Conservation (phyloP, 2,329 filamentous ascomycete species). For the Apiospora marii region DNA sequence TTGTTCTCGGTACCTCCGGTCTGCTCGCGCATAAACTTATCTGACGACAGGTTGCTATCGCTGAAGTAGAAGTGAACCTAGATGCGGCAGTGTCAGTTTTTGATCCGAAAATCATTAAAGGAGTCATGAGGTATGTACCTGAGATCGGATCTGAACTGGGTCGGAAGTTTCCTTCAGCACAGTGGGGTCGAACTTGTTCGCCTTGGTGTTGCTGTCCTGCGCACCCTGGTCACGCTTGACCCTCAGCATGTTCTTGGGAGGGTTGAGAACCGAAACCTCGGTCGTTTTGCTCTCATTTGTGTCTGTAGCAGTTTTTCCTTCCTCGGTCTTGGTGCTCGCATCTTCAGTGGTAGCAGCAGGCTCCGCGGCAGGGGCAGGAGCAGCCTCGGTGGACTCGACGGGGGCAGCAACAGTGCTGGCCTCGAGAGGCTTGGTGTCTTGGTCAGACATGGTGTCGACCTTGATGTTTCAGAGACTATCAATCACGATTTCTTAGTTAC, state of each 20-base stretch:
- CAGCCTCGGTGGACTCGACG: conserved; percentile 22
- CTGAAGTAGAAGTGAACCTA: conserved; percentile 61
- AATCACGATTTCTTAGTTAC: neutral
- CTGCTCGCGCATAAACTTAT: conserved; percentile 84
- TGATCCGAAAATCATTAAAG: neutral
- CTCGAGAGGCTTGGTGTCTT: conserved; percentile 48
- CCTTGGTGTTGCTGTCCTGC: conserved; percentile 56
- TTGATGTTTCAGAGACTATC: neutral
- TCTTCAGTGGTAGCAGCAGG: conserved; percentile 33
- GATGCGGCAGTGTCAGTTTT: conserved; percentile 12
- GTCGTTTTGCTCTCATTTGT: conserved; percentile 26
- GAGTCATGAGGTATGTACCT: conserved; percentile 60
- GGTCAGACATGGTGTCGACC: conserved; percentile 42
- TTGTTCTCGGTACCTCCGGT: conserved; percentile 83
- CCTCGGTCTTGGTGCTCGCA: conserved; percentile 38
- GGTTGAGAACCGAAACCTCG: conserved; percentile 29
- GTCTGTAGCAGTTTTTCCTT: conserved; percentile 33
- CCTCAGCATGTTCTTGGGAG: conserved; percentile 50
- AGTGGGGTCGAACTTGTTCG: conserved; percentile 76
- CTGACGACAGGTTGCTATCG: conserved; percentile 72
- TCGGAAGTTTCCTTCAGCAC: conserved; percentile 76
- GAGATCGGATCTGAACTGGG: conserved; percentile 81
- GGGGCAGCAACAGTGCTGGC: conserved; percentile 21
- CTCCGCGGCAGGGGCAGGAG: conserved; percentile 23
- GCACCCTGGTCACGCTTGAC: conserved; percentile 48